Percentiles rank a stretch among this genome's conserved stretches.
Conservation (phyloP, 805 yeast species). For the Suhomyces kilbournensis region DNA sequence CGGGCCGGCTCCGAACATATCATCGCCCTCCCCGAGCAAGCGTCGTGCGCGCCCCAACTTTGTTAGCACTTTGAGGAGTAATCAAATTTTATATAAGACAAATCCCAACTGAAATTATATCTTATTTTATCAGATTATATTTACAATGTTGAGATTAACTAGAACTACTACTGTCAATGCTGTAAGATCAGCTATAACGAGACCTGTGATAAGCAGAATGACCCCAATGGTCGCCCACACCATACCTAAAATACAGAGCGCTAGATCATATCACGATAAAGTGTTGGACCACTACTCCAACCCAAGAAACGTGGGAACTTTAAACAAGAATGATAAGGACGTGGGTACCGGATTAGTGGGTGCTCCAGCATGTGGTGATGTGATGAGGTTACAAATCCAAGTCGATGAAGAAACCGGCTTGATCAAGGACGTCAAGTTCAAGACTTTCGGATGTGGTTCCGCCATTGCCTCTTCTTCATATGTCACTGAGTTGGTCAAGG, state of each 20-base stretch:
- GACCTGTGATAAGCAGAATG: constrained; percentile 2
- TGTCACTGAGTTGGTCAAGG: constrained; percentile 93
- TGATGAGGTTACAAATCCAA: constrained; percentile 93
- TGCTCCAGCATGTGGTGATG: constrained; percentile 99
- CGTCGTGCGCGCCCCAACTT: constrained; percentile 1
- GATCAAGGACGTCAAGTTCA: constrained; percentile 92
- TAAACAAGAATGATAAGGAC: constrained; percentile 68
- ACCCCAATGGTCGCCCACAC: constrained; percentile 8
- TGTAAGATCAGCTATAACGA: constrained; percentile 2
- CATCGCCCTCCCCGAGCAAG: constrained; percentile 2
- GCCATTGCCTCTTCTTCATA: constrained; percentile 96
- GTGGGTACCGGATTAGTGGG: constrained; percentile 98
- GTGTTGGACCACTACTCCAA: constrained; percentile 95
- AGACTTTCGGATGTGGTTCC: constrained; percentile 98
- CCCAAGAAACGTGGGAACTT: constrained; percentile 94
- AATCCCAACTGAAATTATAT: not conserved
- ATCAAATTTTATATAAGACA: not conserved
- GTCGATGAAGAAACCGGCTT: constrained; percentile 88
- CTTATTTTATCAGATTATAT: not conserved
- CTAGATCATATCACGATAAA: constrained; percentile 73
- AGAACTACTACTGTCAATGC: constrained; percentile 11
- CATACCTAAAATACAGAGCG: not conserved
- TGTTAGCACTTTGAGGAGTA: not conserved
- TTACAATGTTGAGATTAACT: constrained; percentile 25
- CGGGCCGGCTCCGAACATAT: not conserved